A percentile compares a stretch with the other conserved stretches of the same genome.
These are phyloP conservation scores for Gracilaria caudata DNA, from an alignment of 23 red algal genomes.

Conservation along the genomic window DNA sequence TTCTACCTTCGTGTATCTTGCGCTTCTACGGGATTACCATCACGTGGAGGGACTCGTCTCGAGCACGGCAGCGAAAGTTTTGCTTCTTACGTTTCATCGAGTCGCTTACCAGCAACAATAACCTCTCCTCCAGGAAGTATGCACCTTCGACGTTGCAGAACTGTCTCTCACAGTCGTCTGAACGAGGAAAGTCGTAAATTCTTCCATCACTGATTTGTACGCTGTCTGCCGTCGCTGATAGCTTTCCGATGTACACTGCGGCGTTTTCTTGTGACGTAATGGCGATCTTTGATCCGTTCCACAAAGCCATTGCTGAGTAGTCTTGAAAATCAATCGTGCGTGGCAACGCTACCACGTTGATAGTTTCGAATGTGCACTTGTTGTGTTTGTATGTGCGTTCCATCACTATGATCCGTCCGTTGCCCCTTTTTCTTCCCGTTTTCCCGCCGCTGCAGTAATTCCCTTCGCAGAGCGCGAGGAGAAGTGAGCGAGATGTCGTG, in stretches of 20 bases:
- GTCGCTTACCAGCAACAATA: conserved; percentile 49
- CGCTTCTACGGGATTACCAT: conserved; percentile 28
- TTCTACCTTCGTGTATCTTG: no score
- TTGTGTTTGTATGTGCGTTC: not conserved
- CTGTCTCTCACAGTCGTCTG: conserved; percentile 16
- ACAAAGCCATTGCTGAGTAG: conserved; percentile 52
- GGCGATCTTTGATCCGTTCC: conserved; percentile 21
- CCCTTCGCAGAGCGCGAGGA: conserved; percentile 62
- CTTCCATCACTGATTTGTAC: conserved; percentile 21
- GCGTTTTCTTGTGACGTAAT: conserved; percentile 61
- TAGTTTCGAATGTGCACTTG: conserved; percentile 31
- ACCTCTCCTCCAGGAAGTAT: conserved; percentile 20
- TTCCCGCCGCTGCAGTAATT: conserved; percentile 56
- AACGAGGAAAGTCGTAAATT: conserved; percentile 57
- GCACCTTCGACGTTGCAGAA: conserved; percentile 68
- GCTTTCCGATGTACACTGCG: conserved; percentile 52
- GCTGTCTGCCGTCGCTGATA: conserved; percentile 5
- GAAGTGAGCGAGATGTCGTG: conserved; percentile 8
- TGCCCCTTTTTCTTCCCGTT: conserved; percentile 32
- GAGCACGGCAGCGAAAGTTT: conserved; percentile 6
- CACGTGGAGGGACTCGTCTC: conserved; percentile 46
- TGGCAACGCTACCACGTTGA: conserved; percentile 31
- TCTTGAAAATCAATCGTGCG: conserved; percentile 33
- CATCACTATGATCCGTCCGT: conserved; percentile 62
- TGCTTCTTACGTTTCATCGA: conserved; percentile 62